phyloP scores from a whole-genome alignment of 2,329 filamentous ascomycete species.

The Neonectria faginata region DNA sequence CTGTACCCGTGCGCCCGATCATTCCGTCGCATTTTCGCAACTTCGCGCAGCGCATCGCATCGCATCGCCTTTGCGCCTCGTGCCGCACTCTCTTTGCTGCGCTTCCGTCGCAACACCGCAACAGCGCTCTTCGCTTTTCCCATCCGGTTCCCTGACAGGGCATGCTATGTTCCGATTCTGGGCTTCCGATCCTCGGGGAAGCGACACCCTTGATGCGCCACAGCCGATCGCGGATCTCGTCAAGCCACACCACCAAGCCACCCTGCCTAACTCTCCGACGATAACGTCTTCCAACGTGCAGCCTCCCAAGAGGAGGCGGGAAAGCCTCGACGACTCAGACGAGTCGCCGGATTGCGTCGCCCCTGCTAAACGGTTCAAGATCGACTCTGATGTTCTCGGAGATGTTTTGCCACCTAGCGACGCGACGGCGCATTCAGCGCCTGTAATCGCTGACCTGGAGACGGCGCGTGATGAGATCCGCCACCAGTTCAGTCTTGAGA shows the following conservation, averaged over 20 bases:
- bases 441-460: constrained; percentile 54
- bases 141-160: constrained; percentile 46
- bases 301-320: constrained; percentile 56
- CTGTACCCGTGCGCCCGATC: constrained; percentile 26
- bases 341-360: constrained; percentile 39
- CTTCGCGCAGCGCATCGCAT: constrained; percentile 39
- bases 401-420: constrained; percentile 36
- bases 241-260: constrained; percentile 49
- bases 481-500: constrained; percentile 90
- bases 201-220: constrained; percentile 61
- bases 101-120: constrained; percentile 37
- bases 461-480: constrained; percentile 79
- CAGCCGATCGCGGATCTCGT: constrained; percentile 53
- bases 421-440: constrained; percentile 36
- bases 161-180: constrained; percentile 73
- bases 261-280: constrained; percentile 45
- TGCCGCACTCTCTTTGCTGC: constrained; percentile 31
- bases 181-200: constrained; percentile 68
- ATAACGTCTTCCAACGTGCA: constrained; percentile 43
- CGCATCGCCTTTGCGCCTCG: constrained; percentile 23
- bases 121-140: constrained; percentile 21
- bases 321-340: constrained; percentile 49
- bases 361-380: constrained; percentile 58
- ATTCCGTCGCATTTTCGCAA: constrained; percentile 34
- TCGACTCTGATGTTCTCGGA: constrained; percentile 45